Base-by-base conservation (phyloP, 2,329 filamentous ascomycete genomes). In the Paraconiothyrium sp. region DNA sequence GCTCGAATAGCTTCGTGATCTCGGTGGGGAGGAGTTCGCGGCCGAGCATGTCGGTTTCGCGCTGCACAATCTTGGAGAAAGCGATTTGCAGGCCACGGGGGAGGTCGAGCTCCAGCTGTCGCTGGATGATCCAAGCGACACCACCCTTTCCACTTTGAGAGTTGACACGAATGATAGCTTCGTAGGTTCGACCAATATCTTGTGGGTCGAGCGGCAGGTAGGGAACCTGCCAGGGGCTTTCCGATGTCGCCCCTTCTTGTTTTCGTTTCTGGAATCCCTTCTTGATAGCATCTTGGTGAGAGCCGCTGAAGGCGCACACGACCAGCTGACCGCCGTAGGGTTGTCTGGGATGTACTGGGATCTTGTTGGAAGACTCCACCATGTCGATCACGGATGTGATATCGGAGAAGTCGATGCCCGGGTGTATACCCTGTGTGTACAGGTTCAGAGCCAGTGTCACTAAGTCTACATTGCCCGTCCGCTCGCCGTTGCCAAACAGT, bases 141-240 rank as follows among this genome's bases (percentile, higher is more conserved):
- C 95, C 95, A 64, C 94, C 94, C 83, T 99, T 98, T 67, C 94
- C 94, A 71, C 89, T 92, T 79, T 98, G 94, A 20, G 92, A 97
- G 84, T 98, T 99, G 86, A 98, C 94, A 62, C 94, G 92, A 76
- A 98, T 98, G 76, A 98, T 91, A 61, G 94, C 94, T 81, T 98
- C 94, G 86, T 98, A 98, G n/a, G 90, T 97, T 60, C 94, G 89
- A 54, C 94, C 94, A 67, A 98, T 97, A 74, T 98, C 94, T 74
- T 91, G 86, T 5, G 94, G 94, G 74, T 98, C 94, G 71, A 98
- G 86, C 13, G 94, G 94, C 52, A 98, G 89, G 76, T 98, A 98
- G 0, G 94, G 94, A 43, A 97, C 86, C 70, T 92, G 83, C 94
- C 94, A 98, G 44, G 81, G 83, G 73, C 89, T 88, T 59, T 94